phyloP scores from a whole-genome alignment of 352 stramenopile species.

The Globisporangium okanoganense region DNA sequence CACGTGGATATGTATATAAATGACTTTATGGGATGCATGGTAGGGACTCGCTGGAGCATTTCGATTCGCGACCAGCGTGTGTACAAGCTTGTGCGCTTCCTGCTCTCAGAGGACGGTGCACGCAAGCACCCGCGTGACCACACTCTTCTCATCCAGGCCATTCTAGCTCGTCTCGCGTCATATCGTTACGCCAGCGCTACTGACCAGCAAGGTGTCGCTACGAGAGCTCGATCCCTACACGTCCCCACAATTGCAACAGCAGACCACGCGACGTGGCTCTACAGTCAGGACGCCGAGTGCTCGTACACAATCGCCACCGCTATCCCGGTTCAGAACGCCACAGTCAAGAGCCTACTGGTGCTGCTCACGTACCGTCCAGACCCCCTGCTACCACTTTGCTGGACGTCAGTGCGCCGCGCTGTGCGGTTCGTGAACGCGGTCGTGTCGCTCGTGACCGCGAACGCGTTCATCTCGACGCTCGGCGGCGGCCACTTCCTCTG shows the following conservation, averaged over 20 bases:
- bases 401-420: constrained; percentile 57
- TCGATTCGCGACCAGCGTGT: constrained; percentile 6
- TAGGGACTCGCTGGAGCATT: constrained; percentile 4
- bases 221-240: neutral
- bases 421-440: constrained; percentile 66
- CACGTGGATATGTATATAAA: neutral
- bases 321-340: neutral
- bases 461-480: constrained; percentile 83
- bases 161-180: neutral
- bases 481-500: constrained; percentile 80
- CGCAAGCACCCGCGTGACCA: constrained; percentile 1
- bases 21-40: neutral
- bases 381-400: constrained; percentile 48
- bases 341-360: constrained; percentile 14
- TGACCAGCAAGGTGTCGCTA: neutral
- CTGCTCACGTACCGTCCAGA: constrained; percentile 47
- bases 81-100: constrained; percentile 5
- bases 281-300: constrained; percentile 12
- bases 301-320: constrained; percentile 19
- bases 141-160: neutral
- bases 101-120: constrained; percentile 3
- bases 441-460: constrained; percentile 72
- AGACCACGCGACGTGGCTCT: neutral
- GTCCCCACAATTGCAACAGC: no score
- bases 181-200: neutral